Percentiles rank a stretch among this genome's conserved stretches.
Conservation (phyloP, 2,329 filamentous ascomycete genomes). For the Cryphonectria carpinicola region DNA sequence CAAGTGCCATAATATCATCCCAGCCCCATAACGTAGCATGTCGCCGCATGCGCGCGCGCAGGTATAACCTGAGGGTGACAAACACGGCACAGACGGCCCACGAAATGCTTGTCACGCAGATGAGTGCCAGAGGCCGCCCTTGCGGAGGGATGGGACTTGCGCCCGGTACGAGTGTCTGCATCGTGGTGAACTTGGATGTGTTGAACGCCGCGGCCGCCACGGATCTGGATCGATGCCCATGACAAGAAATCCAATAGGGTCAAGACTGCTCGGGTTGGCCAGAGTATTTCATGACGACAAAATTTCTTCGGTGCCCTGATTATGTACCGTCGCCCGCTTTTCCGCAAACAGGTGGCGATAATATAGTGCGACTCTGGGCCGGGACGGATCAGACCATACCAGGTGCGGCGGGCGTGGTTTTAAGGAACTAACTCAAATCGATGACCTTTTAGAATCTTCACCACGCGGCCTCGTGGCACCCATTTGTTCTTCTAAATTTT, state of each 20-base stretch:
- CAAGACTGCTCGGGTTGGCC: not conserved
- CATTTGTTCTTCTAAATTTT: not conserved
- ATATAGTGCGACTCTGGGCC: not conserved
- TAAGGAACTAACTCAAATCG: not conserved
- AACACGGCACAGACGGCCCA: not conserved
- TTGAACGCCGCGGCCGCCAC: not conserved
- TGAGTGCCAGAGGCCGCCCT: not conserved
- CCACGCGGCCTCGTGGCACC: not conserved
- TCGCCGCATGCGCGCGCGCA: not conserved
- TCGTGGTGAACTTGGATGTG: not conserved
- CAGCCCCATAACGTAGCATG: not conserved
- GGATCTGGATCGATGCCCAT: not conserved
- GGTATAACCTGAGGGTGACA: not conserved
- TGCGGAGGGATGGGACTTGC: not conserved
- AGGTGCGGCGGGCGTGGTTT: not conserved
- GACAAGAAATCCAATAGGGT: not conserved
- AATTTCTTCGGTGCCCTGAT: not conserved
- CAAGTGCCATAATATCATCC: slow-evolving; percentile 2
- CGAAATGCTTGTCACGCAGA: not conserved
- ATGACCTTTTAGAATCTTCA: not conserved
- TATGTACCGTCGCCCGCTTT: not conserved
- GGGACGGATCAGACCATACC: not conserved
- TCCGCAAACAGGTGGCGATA: not conserved
- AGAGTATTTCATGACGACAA: not conserved
- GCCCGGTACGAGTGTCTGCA: not conserved